Evolutionary conservation across 2,329 filamentous ascomycete genomes (phyloP).

Genomic region (Fusarium nanum): DNA sequence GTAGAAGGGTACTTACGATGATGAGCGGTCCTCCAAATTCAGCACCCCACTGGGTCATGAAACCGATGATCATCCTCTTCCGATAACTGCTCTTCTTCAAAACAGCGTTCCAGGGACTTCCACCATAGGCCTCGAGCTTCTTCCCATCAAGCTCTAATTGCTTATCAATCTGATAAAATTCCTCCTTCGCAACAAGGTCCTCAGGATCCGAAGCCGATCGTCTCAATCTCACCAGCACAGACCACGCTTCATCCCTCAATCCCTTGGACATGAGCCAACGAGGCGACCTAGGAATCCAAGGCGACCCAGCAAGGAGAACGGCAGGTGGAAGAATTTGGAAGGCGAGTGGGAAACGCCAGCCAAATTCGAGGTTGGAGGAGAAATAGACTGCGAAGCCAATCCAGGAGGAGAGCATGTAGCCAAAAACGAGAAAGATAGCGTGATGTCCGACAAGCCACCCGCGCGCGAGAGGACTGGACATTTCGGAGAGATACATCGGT

Average conservation of each 20-base stretch:
- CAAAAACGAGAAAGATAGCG: conserved; percentile 59
- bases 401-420: conserved; percentile 57
- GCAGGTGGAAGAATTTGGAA: conserved; percentile 56
- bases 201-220: conserved; percentile 46
- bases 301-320: conserved; percentile 51
- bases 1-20: conserved; percentile 57
- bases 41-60: conserved; percentile 64
- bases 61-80: conserved; percentile 63
- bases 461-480: conserved; percentile 54
- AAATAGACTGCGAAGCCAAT: conserved; percentile 53
- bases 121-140: conserved; percentile 54
- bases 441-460: conserved; percentile 63
- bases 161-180: conserved; percentile 60
- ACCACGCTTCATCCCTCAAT: conserved; percentile 57
- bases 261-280: conserved; percentile 63
- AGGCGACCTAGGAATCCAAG: conserved; percentile 56
- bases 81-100: conserved; percentile 61
- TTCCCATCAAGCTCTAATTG: conserved; percentile 57
- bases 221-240: conserved; percentile 54
- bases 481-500: conserved; percentile 52
- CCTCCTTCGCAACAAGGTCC: conserved; percentile 57
- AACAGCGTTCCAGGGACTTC: conserved; percentile 58
- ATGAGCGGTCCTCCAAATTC: conserved; percentile 65
- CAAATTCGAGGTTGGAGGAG: conserved; percentile 49
- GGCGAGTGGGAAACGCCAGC: conserved; percentile 58